Percentiles rank a stretch among this genome's conserved stretches.
Conservation (phyloP, 2,329 filamentous ascomycete genomes). For the Tolypocladium amazonense region DNA sequence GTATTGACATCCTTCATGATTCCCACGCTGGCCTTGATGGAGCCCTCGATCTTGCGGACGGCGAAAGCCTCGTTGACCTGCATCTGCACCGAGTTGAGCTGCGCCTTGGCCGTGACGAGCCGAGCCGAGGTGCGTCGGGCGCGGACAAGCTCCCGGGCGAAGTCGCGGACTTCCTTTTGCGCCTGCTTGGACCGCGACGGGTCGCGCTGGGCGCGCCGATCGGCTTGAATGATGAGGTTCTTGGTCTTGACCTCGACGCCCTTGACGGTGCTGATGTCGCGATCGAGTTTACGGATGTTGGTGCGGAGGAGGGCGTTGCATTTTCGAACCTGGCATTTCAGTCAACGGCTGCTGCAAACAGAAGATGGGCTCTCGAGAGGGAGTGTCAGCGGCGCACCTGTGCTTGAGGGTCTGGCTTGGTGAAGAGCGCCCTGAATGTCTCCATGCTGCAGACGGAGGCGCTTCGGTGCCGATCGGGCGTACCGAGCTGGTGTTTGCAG, state of each 20-base stretch:
- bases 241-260: constrained; percentile 75
- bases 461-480: neutral
- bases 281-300: constrained; percentile 90
- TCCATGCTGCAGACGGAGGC: constrained; percentile 55
- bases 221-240: constrained; percentile 72
- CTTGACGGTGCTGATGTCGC: constrained; percentile 74
- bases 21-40: constrained; percentile 72
- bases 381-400: constrained; percentile 50
- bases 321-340: constrained; percentile 65
- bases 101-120: constrained; percentile 78
- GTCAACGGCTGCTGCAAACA: constrained; percentile 1
- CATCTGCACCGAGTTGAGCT: constrained; percentile 89
- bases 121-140: constrained; percentile 66
- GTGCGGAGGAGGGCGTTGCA: constrained; percentile 82
- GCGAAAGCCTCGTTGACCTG: constrained; percentile 96
- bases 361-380: neutral
- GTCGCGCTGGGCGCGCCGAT: constrained; percentile 70
- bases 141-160: constrained; percentile 78
- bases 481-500: neutral
- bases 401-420: constrained; percentile 82
- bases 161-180: constrained; percentile 70
- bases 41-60: constrained; percentile 90
- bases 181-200: constrained; percentile 71
- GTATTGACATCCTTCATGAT: constrained; percentile 97
- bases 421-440: constrained; percentile 74